Evolutionary conservation across 2,329 filamentous ascomycete genomes (phyloP).

Genomic region (Verruconis gallopava): DNA sequence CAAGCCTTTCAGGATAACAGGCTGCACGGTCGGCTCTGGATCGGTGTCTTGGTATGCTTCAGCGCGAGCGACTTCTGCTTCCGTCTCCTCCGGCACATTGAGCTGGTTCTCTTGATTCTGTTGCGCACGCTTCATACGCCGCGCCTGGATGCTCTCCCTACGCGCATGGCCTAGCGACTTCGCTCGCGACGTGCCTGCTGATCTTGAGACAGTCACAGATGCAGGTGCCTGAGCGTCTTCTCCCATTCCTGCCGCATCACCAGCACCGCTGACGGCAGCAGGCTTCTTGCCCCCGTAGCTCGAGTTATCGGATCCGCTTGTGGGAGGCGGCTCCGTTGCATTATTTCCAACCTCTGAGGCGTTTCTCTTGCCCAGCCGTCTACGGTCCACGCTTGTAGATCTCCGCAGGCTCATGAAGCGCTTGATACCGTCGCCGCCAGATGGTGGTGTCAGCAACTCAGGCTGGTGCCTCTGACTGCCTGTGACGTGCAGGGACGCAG

Average conservation of each 20-base stretch:
- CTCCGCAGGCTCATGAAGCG: slow-evolving; percentile 57
- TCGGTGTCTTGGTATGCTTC: slow-evolving; percentile 41
- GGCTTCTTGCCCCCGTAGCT: slow-evolving; percentile 14
- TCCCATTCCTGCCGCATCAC: background rate
- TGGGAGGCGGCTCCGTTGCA: slow-evolving; percentile 52
- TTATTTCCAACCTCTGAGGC: slow-evolving; percentile 39
- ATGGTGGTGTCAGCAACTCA: slow-evolving; percentile 64
- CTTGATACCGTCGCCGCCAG: slow-evolving; percentile 39
- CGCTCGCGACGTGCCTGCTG: slow-evolving; percentile 47
- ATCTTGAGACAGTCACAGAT: no score
- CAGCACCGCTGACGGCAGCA: background rate
- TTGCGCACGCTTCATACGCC: slow-evolving; percentile 45
- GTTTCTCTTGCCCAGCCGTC: slow-evolving; percentile 42
- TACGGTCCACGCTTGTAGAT: slow-evolving; percentile 60
- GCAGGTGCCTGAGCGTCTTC: slow-evolving; percentile 20
- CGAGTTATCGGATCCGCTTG: slow-evolving; percentile 63
- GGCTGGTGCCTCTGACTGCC: slow-evolving; percentile 57
- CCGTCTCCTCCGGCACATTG: slow-evolving; percentile 83
- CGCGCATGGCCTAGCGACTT: slow-evolving; percentile 84
- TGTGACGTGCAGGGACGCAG: slow-evolving; percentile 42
- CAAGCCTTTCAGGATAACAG: slow-evolving; percentile 87
- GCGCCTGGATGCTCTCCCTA: slow-evolving; percentile 81
- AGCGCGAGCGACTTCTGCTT: slow-evolving; percentile 53
- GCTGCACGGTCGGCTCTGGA: slow-evolving; percentile 61
- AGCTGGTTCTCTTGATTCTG: slow-evolving; percentile 38